phyloP scores from a whole-genome alignment of 1,284 basidiomycete species.

The Mycosarcoma mackinlayi region DNA sequence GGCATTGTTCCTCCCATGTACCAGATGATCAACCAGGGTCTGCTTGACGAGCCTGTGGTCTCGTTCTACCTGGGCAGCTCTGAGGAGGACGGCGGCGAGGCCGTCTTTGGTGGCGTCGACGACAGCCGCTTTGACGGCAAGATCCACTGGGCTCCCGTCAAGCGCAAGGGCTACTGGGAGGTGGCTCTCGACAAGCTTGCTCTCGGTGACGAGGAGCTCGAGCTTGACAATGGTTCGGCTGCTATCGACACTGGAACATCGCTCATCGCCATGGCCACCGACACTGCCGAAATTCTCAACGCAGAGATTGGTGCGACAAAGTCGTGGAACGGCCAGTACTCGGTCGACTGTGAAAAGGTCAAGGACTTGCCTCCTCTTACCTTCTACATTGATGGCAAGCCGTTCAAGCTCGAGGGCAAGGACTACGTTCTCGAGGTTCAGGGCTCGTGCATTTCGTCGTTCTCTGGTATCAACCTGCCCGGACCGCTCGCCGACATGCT shows the following conservation, averaged over 20 bases:
- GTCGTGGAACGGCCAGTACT: constrained; percentile 66
- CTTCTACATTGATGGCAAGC: constrained; percentile 73
- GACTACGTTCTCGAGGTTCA: constrained; percentile 90
- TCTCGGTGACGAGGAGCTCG: constrained; percentile 77
- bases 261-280: constrained; percentile 88
- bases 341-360: constrained; percentile 86
- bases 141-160: constrained; percentile 88
- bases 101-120: constrained; percentile 93
- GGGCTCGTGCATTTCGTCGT: constrained; percentile 93
- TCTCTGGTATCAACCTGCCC: constrained; percentile 92
- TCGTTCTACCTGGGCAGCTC: constrained; percentile 92
- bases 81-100: constrained; percentile 90
- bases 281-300: constrained; percentile 98
- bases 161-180: constrained; percentile 95
- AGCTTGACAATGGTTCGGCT: constrained; percentile 85
- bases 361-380: constrained; percentile 84
- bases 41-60: constrained; percentile 88
- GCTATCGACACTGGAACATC: constrained; percentile 85
- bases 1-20: constrained; percentile 95
- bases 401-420: constrained; percentile 80
- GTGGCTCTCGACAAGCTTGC: constrained; percentile 70
- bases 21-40: constrained; percentile 85
- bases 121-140: constrained; percentile 81
- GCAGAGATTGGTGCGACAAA: constrained; percentile 74
- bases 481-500: constrained; percentile 86